Evolutionary conservation across 2,329 filamentous ascomycete genomes (phyloP), one percentile per base, ranked within the genome.

Genomic region (Epichloe scottii): DNA sequence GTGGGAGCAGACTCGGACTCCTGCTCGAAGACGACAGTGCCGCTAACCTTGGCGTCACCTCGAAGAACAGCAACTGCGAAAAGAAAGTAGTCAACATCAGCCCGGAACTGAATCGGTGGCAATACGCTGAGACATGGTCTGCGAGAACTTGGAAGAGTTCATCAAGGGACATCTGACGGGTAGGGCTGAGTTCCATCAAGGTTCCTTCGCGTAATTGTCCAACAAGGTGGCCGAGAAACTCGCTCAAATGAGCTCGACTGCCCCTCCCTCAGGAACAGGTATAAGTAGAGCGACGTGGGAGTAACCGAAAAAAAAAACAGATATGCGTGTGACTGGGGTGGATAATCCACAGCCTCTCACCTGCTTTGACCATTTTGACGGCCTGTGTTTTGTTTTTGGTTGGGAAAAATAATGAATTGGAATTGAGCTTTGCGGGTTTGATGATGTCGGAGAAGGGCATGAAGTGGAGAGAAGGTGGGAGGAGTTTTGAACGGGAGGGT

Each of bases 301-400:
- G 50, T 46, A 42, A 38, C 30, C 46, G 12, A 5, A 17, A 6
- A 41, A 5, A 6, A 23, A 6, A 40, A 15, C n/a, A 26, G 2
- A 7, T 7, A 26, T 43, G 19, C 23, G 17, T 35, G 45, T 44
- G 33, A 34, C 35, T 30, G 26, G 10, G 21, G 15, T 47, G 17
- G 5, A 6, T 21, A 19, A 40, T 44, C 14, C 11, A 47, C n/a
- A 21, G n/a, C 5, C 30, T 68, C 82, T 54, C 40, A 95, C 89
- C 88, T 76, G 91, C 90, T 82, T 95, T 96, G 79, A 96, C 90
- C 90, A 96, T 96, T 83, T 83, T 95, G 85, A 75, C 74, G 75
- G 74, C 61, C 75, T 71, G 65, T 59, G 63, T 62, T 66, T 53
- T 46, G 48, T 55, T 53, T 60, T 61, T 57, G 51, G 47, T 51